These are phyloP conservation scores for Jasminum sambac DNA, from an alignment of 257 asterid species.

Conservation along the genomic window DNA sequence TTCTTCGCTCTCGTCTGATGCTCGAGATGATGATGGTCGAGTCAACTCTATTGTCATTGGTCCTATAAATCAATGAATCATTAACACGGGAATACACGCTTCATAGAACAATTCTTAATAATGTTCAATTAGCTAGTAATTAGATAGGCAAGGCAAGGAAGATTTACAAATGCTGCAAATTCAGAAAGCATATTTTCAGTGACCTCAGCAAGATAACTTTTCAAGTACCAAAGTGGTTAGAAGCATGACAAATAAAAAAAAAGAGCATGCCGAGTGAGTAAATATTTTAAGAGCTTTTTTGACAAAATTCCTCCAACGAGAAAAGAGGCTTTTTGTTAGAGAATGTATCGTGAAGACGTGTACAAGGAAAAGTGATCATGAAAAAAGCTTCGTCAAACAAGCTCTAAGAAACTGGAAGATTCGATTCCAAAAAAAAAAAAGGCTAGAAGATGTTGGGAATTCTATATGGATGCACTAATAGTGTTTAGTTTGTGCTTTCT, in stretches of 20 bases:
- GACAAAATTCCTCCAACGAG: too few species aligned
- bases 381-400: too few species aligned
- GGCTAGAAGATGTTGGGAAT: not conserved
- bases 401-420: not conserved
- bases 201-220: slow-evolving; percentile 31
- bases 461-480: slow-evolving; percentile 7
- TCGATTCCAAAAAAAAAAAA: too few species aligned
- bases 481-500: not conserved
- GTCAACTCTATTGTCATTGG: slow-evolving; percentile 32
- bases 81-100: not conserved
- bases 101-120: slow-evolving; percentile 1
- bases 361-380: too few species aligned
- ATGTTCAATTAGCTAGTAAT: not conserved
- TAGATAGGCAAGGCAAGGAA: not conserved
- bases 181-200: slow-evolving; percentile 15
- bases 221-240: slow-evolving; percentile 26
- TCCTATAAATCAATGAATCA: slow-evolving; percentile 5
- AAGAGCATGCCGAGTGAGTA: not conserved
- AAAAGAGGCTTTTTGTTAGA: too few species aligned
- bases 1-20: slow-evolving; percentile 38
- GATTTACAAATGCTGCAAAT: not conserved
- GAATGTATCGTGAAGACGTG: too few species aligned
- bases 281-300: too few species aligned
- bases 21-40: slow-evolving; percentile 58
- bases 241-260: slow-evolving; percentile 14